Base-by-base conservation (phyloP, 768 basidiomycete species). In the Tricholoma furcatifolium region DNA sequence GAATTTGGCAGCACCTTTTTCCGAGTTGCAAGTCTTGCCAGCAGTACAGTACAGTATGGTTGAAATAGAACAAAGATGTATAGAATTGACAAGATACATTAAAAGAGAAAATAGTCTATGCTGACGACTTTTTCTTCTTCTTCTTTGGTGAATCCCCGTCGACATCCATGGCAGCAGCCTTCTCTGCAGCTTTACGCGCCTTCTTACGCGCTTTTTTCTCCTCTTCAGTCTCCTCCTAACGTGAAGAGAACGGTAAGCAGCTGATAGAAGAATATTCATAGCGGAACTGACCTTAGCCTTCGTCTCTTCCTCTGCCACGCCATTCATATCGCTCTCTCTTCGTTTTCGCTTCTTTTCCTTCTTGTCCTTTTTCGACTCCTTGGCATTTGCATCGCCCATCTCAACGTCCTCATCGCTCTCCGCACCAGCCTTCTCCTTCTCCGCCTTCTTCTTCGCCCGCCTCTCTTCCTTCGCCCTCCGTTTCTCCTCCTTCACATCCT, bases 401-500 rank as follows among this genome's bases (percentile, higher is more conserved):
- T 66, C 62, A 38, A 57, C 64, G 38, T 63, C 62, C 42, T 63
- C 56, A 36, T 53, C 59, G 43, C 68, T 71, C 30, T 62, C 64
- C 17, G 69, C 68, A 42, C 63, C 71, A 40, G 57, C 67, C 30
- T 67, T 65, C 61, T 67, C 71, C 64, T 75, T 77, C 69, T 74
- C 80, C 47, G 79, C 86, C 62, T 72, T 78, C 71, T 78, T 87
- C 74, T 86, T 89, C 52, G 87, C 85, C 66, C 67, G 79, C 67
- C 77, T 78, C 72, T 89, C 89, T 72, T 92, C 88, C 73, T 91
- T 92, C 35, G 81, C 82, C 64, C 75, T 83, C 69, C 77, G 80
- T 77, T 91, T 93, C 74, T 96, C 94, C 56, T 88, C 88, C 73
- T 92, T 92, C 60, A 91, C 88, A 53, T 94, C 91, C 60, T 83